Conservation (phyloP, 129 eudicot genomes). For the Tanacetum coccineum region DNA sequence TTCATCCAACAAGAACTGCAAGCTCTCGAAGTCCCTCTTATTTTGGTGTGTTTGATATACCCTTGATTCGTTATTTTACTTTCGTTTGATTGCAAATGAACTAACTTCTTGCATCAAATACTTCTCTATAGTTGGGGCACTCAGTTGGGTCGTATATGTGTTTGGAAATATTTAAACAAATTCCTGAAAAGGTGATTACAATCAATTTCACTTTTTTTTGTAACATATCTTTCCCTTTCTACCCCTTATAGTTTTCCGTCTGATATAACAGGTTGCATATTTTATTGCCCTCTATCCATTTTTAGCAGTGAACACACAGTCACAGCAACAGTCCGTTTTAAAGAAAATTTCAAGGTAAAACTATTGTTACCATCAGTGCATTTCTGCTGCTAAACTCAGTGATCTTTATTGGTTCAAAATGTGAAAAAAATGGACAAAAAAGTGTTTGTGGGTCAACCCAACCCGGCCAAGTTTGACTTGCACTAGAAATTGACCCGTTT, state of each 20-base stretch:
- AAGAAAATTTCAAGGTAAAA: conserved; percentile 61
- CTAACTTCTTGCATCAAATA: conserved; percentile 18
- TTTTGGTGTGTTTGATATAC: conserved; percentile 50
- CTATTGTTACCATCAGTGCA: conserved; percentile 9
- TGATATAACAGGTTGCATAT: conserved; percentile 56
- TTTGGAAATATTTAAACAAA: conserved; percentile 57
- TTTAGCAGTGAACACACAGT: conserved; percentile 54
- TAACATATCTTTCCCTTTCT: background rate
- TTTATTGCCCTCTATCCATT: conserved; percentile 76
- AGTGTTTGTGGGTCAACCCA: background rate
- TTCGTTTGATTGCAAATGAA: conserved; percentile 5
- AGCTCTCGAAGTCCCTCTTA: conserved; percentile 54
- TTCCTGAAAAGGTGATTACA: conserved; percentile 60
- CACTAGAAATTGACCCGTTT: background rate
- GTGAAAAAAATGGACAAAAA: background rate
- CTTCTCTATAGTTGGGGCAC: conserved; percentile 71
- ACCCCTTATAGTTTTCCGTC: conserved; percentile 5
- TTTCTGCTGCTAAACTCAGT: background rate
- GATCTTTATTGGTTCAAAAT: background rate
- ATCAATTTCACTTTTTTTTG: background rate
- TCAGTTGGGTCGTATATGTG: conserved; percentile 83
- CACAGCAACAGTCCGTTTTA: conserved; percentile 55
- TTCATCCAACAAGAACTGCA: conserved; percentile 66
- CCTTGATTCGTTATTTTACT: conserved; percentile 4
- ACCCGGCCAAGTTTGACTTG: background rate